Conservation (phyloP, 371 early-diverging fungal species). For the Lichtheimia corymbifera region DNA sequence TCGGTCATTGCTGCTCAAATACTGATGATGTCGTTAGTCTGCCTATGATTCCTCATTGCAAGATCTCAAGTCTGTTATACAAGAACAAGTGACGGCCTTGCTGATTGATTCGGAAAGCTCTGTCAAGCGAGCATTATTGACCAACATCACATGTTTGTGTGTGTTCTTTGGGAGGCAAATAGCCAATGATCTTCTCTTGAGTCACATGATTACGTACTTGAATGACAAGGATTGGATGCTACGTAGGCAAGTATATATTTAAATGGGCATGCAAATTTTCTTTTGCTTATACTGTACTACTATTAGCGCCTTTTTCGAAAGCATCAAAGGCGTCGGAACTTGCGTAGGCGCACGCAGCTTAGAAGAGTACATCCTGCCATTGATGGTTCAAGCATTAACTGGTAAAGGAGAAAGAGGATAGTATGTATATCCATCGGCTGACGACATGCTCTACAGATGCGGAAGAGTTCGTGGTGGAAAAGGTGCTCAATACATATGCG, state of each 20-base stretch:
- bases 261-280: background rate
- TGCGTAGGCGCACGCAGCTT: conserved; percentile 85
- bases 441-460: conserved; percentile 51
- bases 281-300: background rate
- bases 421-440: background rate
- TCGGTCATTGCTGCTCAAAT: background rate
- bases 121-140: conserved; percentile 78
- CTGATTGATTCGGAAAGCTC: conserved; percentile 71
- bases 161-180: conserved; percentile 84
- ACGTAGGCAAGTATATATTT: conserved; percentile 56
- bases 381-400: conserved; percentile 88
- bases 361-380: conserved; percentile 91
- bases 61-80: conserved; percentile 73
- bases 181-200: conserved; percentile 82
- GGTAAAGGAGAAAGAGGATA: conserved; percentile 41
- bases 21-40: conserved; percentile 40
- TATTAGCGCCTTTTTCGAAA: conserved; percentile 87
- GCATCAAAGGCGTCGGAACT: conserved; percentile 85
- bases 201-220: conserved; percentile 93
- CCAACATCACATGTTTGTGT: conserved; percentile 77
- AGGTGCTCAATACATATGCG: conserved; percentile 80
- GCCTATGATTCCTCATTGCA: conserved; percentile 73
- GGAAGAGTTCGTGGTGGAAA: conserved; percentile 90
- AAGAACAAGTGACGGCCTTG: conserved; percentile 70
- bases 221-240: conserved; percentile 93